phyloP scores from a whole-genome alignment of 192 early-diverging fungal genomes.

The Gigaspora rosea region DNA sequence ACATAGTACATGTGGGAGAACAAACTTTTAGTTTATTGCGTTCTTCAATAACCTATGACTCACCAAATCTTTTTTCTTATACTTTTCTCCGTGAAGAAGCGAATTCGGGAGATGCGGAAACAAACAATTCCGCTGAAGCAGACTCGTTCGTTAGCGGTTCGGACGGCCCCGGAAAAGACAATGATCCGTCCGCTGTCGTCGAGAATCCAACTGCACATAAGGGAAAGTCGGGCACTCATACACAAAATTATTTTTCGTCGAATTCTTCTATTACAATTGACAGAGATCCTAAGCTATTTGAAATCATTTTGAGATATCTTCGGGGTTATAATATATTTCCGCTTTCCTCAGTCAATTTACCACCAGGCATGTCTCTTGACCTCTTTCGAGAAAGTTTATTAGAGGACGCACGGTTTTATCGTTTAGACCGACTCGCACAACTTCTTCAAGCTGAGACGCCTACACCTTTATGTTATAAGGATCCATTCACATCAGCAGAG shows the following conservation, averaged over 20 bases:
- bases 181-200: not conserved
- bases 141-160: not conserved
- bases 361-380: conserved; percentile 30
- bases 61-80: conserved; percentile 28
- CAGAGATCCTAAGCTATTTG: conserved; percentile 24
- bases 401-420: conserved; percentile 26
- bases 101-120: not conserved
- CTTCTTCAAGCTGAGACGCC: conserved; percentile 30
- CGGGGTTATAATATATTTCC: conserved; percentile 33
- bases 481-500: conserved; percentile 28
- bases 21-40: conserved; percentile 28
- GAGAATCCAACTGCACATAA: not conserved
- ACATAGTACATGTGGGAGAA: conserved; percentile 28
- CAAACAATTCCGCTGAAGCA: not conserved
- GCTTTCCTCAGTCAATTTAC: conserved; percentile 28
- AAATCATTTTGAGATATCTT: conserved; percentile 32
- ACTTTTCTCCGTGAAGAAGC: conserved; percentile 25
- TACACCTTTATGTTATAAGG: conserved; percentile 24
- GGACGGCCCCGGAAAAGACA: not conserved
- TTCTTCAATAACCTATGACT: conserved; percentile 27
- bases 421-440: conserved; percentile 13
- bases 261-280: conserved; percentile 16
- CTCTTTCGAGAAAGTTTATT: conserved; percentile 31
- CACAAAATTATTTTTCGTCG: not conserved
- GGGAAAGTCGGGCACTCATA: not conserved